Conservation (phyloP, 129 eudicot species). For the Scalesia atractyloides region DNA sequence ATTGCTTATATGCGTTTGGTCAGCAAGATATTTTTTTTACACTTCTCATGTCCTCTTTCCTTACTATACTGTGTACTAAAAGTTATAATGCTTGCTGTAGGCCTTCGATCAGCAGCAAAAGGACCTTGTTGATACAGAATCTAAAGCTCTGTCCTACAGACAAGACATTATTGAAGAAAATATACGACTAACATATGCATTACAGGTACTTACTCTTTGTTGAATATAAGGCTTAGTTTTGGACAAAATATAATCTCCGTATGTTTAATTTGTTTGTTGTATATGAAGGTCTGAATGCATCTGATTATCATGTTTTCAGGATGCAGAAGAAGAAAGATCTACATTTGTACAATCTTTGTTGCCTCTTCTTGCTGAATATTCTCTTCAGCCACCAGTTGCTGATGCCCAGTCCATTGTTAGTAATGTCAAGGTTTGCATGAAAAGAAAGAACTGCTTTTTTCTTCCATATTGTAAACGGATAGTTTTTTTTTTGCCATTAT, state of each 20-base stretch:
- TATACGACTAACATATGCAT: constrained; percentile 88
- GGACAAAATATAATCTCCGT: background rate
- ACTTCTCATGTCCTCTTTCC: background rate
- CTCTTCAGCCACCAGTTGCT: constrained; percentile 73
- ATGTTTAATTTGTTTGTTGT: constrained; percentile 30
- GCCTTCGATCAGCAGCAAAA: constrained; percentile 98
- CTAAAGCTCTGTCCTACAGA: constrained; percentile 91
- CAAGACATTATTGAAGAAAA: constrained; percentile 96
- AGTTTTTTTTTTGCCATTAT: background rate
- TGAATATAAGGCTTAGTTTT: background rate
- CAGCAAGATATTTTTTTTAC: constrained; percentile 28
- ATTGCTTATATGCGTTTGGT: constrained; percentile 98
- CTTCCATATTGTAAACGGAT: background rate
- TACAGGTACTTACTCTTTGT: constrained; percentile 49
- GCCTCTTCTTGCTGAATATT: constrained; percentile 94
- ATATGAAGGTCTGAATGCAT: background rate
- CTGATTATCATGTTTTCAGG: constrained; percentile 48
- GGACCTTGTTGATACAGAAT: constrained; percentile 89
- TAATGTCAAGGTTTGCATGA: constrained; percentile 68
- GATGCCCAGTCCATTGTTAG: constrained; percentile 92
- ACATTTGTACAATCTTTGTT: constrained; percentile 71
- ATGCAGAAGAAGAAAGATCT: constrained; percentile 87
- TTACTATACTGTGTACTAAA: constrained; percentile 15
- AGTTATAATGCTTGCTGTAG: constrained; percentile 35
- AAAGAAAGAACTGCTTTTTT: background rate